Evolutionary conservation across 2,329 filamentous ascomycete genomes (phyloP).

Genomic region (Herpotrichia juniperi): DNA sequence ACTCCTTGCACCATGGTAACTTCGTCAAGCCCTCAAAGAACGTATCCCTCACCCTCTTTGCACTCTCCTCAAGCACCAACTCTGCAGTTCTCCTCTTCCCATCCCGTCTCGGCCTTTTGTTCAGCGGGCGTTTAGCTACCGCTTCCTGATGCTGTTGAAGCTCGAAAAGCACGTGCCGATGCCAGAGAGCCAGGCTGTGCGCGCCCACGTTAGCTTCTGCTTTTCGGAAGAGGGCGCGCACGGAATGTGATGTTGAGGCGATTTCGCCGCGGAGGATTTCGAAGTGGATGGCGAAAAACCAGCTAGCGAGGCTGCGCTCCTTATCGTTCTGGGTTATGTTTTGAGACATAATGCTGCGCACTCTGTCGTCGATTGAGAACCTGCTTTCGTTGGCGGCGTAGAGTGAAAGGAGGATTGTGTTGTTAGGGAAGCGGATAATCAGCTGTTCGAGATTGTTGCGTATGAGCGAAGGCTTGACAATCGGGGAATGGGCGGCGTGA

Average conservation of each 20-base stretch:
- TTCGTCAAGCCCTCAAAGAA: slow-evolving; percentile 62
- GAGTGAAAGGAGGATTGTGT: slow-evolving; percentile 75
- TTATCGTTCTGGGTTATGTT: slow-evolving; percentile 38
- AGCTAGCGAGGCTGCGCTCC: slow-evolving; percentile 52
- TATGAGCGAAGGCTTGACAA: slow-evolving; percentile 71
- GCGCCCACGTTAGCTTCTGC: slow-evolving; percentile 49
- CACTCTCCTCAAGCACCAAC: slow-evolving; percentile 30
- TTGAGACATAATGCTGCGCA: slow-evolving; percentile 67
- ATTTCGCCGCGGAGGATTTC: slow-evolving; percentile 55
- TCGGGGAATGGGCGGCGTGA: slow-evolving; percentile 66
- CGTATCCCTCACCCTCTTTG: slow-evolving; percentile 55
- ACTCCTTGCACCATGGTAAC: slow-evolving; percentile 69
- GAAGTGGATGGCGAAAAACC: slow-evolving; percentile 61
- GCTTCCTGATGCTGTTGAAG: slow-evolving; percentile 21
- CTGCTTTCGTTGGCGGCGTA: slow-evolving; percentile 76
- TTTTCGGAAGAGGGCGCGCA: slow-evolving; percentile 62
- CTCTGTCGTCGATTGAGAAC: slow-evolving; percentile 75
- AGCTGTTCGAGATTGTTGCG: slow-evolving; percentile 67
- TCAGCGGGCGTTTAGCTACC: slow-evolving; percentile 10
- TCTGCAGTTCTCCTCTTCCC: slow-evolving; percentile 29
- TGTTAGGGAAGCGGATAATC: slow-evolving; percentile 71
- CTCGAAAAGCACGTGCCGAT: slow-evolving; percentile 40
- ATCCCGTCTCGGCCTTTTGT: slow-evolving; percentile 18
- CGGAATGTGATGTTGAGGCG: slow-evolving; percentile 57
- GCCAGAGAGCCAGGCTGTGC: slow-evolving; percentile 39